Percentiles rank a stretch among this genome's conserved stretches.
Evolutionary conservation across 2,329 filamentous ascomycete species (phyloP).

Genomic region (Aspergillus amoenus): DNA sequence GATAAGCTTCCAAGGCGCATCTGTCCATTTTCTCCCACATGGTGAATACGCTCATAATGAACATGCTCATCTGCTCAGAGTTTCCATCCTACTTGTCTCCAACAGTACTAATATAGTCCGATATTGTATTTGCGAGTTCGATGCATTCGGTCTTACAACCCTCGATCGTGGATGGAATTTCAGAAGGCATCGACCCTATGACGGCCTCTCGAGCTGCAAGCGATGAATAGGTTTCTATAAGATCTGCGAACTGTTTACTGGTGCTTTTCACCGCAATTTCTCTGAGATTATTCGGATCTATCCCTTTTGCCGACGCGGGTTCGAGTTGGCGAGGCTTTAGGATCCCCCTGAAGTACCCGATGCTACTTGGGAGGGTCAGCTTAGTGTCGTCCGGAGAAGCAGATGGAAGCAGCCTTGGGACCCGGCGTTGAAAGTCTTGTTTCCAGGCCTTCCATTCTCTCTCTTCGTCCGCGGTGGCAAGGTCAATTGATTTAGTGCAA

Average conservation of each 20-base stretch:
- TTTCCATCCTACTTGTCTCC: constrained; percentile 43
- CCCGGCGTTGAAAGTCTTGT: constrained; percentile 30
- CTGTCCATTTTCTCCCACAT: constrained; percentile 60
- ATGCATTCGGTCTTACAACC: constrained; percentile 25
- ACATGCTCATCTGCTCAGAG: constrained; percentile 51
- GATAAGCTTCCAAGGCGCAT: constrained; percentile 42
- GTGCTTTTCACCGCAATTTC: constrained; percentile 7
- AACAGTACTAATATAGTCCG: constrained; percentile 34
- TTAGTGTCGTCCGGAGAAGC: constrained; percentile 33
- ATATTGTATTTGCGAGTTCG: background rate
- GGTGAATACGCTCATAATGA: constrained; percentile 57
- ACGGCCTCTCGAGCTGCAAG: constrained; percentile 14
- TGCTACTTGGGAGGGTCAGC: constrained; percentile 46
- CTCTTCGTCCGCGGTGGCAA: constrained; percentile 32
- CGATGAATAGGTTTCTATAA: constrained; percentile 13
- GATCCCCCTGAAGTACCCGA: constrained; percentile 28
- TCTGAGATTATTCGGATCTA: background rate
- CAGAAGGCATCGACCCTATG: background rate
- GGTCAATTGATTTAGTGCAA: constrained; percentile 31
- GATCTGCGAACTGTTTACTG: constrained; percentile 9
- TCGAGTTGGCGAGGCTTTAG: constrained; percentile 1
- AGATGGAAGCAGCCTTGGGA: constrained; percentile 44
- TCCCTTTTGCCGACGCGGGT: background rate
- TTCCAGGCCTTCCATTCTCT: constrained; percentile 46
- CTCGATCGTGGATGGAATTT: background rate